These are phyloP conservation scores for Pelargonium nanum DNA, from an alignment of 345 rosid genomes.

Conservation along the genomic window DNA sequence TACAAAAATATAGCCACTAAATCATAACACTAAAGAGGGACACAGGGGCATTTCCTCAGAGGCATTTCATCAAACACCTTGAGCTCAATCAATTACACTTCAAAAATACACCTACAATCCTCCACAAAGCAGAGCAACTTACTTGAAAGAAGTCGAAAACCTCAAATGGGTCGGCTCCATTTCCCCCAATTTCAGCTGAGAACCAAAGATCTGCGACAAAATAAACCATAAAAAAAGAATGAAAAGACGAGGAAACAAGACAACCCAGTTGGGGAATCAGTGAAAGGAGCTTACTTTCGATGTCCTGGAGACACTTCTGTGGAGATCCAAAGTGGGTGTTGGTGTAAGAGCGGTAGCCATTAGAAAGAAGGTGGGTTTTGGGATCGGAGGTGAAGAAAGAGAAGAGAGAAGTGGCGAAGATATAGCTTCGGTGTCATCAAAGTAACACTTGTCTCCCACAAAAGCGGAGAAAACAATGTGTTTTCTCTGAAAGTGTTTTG, in stretches of 20 bases:
- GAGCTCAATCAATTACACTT: neutral
- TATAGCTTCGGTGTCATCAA: neutral
- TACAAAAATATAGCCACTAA: neutral
- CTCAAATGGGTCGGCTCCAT: constrained; percentile 22
- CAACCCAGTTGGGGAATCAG: neutral
- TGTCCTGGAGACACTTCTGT: neutral
- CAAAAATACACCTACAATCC: neutral
- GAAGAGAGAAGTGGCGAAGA: neutral
- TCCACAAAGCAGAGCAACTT: constrained; percentile 4
- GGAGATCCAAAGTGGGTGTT: neutral
- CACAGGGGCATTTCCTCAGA: neutral
- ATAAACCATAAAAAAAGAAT: neutral
- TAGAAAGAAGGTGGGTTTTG: neutral
- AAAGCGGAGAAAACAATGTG: constrained; percentile 52
- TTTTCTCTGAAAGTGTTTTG: neutral
- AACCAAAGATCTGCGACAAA: constrained; percentile 27
- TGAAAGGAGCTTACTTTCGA: constrained; percentile 1
- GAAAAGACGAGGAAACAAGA: neutral
- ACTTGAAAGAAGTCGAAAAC: constrained; percentile 26
- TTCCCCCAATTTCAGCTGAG: constrained; percentile 16
- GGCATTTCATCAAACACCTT: neutral
- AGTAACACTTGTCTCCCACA: constrained; percentile 29
- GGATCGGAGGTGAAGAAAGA: neutral
- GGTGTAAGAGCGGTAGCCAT: constrained; percentile 5
- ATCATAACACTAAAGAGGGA: neutral